Evolutionary conservation across 768 basidiomycete species (phyloP).

Genomic region (Favolaschia claudopus): DNA sequence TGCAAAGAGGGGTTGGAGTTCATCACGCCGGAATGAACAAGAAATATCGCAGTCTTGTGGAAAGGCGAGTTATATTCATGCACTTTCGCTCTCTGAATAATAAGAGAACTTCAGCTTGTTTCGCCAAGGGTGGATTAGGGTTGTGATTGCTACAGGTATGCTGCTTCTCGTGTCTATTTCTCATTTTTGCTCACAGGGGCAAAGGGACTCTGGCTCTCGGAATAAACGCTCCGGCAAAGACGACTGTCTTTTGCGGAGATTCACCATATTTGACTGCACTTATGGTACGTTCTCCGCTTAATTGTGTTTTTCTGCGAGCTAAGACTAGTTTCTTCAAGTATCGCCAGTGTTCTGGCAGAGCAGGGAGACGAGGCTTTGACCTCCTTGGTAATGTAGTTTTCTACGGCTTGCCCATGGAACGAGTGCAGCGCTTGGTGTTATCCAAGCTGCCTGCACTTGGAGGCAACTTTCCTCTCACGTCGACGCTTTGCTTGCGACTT

Average conservation of each 20-base stretch:
- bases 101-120: constrained; percentile 66
- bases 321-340: constrained; percentile 48
- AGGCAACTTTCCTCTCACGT: constrained; percentile 71
- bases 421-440: constrained; percentile 68
- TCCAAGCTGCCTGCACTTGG: constrained; percentile 69
- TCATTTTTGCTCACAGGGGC: not conserved
- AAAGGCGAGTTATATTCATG: constrained; percentile 59
- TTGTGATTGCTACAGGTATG: constrained; percentile 71
- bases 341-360: constrained; percentile 77
- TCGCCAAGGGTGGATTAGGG: constrained; percentile 66
- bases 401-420: constrained; percentile 69
- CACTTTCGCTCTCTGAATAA: no score
- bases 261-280: constrained; percentile 68
- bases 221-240: constrained; percentile 77
- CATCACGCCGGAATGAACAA: constrained; percentile 78
- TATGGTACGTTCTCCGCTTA: constrained; percentile 49
- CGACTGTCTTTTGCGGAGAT: constrained; percentile 69
- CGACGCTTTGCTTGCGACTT: constrained; percentile 69
- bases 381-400: constrained; percentile 76
- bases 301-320: not conserved
- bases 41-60: constrained; percentile 61
- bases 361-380: constrained; percentile 76
- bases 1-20: constrained; percentile 69
- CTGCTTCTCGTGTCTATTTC: not conserved
- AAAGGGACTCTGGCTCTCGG: constrained; percentile 74